Evolutionary conservation across 2,329 filamentous ascomycete genomes (phyloP).

Genomic region (Colletotrichum zoysiae): DNA sequence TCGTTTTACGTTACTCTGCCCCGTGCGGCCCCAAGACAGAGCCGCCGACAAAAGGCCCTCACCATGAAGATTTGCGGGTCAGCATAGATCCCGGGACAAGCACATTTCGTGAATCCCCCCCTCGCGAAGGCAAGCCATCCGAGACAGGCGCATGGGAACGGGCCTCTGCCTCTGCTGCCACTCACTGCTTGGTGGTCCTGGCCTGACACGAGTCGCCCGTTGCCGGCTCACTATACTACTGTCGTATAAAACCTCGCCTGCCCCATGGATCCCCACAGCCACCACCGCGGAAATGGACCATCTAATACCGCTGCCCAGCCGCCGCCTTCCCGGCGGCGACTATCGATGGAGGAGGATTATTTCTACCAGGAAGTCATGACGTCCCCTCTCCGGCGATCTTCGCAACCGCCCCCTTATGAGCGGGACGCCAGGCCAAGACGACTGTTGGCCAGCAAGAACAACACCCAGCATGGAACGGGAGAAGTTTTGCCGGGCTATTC

Average conservation of each 20-base stretch:
- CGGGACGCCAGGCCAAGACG: constrained; percentile 46
- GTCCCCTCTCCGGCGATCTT: constrained; percentile 56
- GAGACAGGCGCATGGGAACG: constrained; percentile 42
- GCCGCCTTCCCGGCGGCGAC: constrained; percentile 58
- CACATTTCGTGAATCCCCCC: constrained; percentile 39
- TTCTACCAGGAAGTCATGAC: constrained; percentile 67
- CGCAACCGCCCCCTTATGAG: constrained; percentile 62
- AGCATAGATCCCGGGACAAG: constrained; percentile 41
- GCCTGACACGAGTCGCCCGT: constrained; percentile 41
- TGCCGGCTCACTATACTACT: constrained; percentile 33
- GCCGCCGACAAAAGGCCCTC: constrained; percentile 42
- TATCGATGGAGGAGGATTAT: constrained; percentile 68
- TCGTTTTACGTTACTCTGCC: constrained; percentile 42
- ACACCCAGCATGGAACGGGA: constrained; percentile 28
- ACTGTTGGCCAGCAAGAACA: constrained; percentile 41
- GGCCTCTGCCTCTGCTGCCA: constrained; percentile 40
- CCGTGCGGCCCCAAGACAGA: constrained; percentile 41
- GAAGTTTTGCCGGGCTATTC: constrained; percentile 69
- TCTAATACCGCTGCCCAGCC: constrained; percentile 49
- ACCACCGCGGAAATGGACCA: constrained; percentile 44
- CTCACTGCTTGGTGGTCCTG: constrained; percentile 39
- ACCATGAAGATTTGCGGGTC: constrained; percentile 42
- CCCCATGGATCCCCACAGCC: constrained; percentile 47
- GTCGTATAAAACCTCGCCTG: constrained; percentile 36
- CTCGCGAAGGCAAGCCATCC: constrained; percentile 37